Evolutionary conservation across 305 asterid species (phyloP).

Genomic region (Fraxinus greggii): DNA sequence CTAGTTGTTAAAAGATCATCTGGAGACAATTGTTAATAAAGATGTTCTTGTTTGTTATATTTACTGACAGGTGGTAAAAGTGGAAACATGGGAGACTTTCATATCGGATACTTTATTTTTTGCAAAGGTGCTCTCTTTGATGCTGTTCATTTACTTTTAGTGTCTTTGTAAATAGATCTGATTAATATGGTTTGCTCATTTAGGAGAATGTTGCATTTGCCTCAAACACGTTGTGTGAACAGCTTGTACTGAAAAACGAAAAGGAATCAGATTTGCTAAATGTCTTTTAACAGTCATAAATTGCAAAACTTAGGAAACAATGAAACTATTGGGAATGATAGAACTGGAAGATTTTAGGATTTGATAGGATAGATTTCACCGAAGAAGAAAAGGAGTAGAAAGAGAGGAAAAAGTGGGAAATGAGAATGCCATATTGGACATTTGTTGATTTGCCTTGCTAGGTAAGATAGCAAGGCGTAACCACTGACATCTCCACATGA

Average conservation of each 20-base stretch:
- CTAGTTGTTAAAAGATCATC: not conserved
- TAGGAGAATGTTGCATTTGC: not conserved
- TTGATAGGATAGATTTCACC: constrained; percentile 2
- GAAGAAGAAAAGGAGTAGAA: not conserved
- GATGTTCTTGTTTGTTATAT: constrained; percentile 14
- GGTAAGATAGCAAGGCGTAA: not conserved
- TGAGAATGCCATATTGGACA: not conserved
- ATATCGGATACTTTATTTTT: constrained; percentile 55
- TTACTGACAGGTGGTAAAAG: constrained; percentile 63
- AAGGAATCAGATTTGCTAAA: not conserved
- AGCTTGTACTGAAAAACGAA: not conserved
- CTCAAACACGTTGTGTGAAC: not conserved
- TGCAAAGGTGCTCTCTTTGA: constrained; percentile 59
- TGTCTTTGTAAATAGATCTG: not conserved
- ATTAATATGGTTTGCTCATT: not conserved
- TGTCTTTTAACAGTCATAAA: not conserved
- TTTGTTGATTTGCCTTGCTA: not conserved
- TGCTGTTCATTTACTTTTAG: constrained; percentile 13
- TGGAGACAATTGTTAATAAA: not conserved
- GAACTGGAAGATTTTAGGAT: not conserved
- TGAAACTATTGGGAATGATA: not conserved
- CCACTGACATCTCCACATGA: not conserved
- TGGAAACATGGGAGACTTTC: constrained; percentile 90
- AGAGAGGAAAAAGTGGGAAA: not conserved
- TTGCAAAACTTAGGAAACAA: not conserved